Evolutionary conservation across 148 eudicot species (phyloP), one percentile per base, ranked within the genome.

Genomic region (Arbutus unedo): DNA sequence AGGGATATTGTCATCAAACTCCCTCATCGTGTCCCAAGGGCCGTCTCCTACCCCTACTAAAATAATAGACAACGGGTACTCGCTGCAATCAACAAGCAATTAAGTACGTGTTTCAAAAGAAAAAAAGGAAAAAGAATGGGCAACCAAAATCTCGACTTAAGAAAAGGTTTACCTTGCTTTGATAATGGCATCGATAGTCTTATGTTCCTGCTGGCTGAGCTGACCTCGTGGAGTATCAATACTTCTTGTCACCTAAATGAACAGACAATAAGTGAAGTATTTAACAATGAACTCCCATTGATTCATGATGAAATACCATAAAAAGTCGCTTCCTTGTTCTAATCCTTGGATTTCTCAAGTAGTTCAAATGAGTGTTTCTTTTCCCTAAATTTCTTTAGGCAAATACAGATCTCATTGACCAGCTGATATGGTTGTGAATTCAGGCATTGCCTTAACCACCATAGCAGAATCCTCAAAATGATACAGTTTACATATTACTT

Each of bases 21-120:
- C 92, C 86, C 81, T 89, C 98, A 94, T 94, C 90, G 86, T 90
- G 88, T 94, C 96, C 98, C 98, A 94, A 4, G 96, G 98, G 13
- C 98, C 98, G 77, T 94, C 98, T 62, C 98, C 98, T 53, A 94
- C 96, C 80, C 98, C 96, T 45, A 94, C 98, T 64, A 94, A 82
- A 54, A 93, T 89, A 73, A 94, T 93, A 67, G 96, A 94, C 85
- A 94, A 87, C 54, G 98, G 95, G 81, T 91, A 91, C 51, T 91
- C 85, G 79, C 98, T 94, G 91, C 79, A 88, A 74, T n/a, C 18
- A 49, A 85, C 25, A 49, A 59, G 64, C 81, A 78, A 21, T 82
- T 51, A 47, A 74, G 56, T 60, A 51, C 4, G 25, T 2, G 16
- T 8, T 8, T 14, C 23, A 9, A 9, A 51, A 51, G 11, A 11